Evolutionary conservation across 495 filamentous ascomycete species (phyloP).

Genomic region (Tuber umbilicatum): DNA sequence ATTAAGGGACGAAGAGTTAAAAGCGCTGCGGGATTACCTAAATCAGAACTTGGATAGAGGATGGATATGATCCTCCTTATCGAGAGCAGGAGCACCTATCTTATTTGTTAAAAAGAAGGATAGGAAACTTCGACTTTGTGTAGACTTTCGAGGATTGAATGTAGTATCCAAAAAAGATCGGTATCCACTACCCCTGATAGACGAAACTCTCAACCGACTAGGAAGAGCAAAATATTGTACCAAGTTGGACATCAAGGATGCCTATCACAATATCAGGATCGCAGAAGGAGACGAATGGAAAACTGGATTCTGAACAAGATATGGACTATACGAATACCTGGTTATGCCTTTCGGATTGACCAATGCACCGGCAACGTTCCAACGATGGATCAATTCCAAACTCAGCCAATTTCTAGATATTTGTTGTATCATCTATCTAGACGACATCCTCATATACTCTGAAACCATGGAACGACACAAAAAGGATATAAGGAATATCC

Average conservation of each 20-base stretch:
- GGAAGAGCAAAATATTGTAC: background rate
- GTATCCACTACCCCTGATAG: conserved; percentile 18
- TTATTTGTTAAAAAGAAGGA: conserved; percentile 32
- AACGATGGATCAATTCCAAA: too few species aligned
- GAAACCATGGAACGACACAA: too few species aligned
- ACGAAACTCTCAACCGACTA: conserved; percentile 29
- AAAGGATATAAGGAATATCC: too few species aligned
- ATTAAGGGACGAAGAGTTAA: too few species aligned
- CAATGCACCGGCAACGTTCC: background rate
- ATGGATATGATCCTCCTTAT: too few species aligned
- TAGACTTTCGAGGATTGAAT: conserved; percentile 12
- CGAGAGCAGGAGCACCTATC: conserved; percentile 10
- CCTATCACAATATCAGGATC: conserved; percentile 37
- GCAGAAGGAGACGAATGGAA: conserved; percentile 38
- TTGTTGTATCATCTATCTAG: too few species aligned
- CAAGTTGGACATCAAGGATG: conserved; percentile 41
- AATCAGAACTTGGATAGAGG: too few species aligned
- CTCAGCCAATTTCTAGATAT: too few species aligned
- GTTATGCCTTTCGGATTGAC: conserved; percentile 31
- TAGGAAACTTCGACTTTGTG: conserved; percentile 22
- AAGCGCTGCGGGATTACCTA: too few species aligned
- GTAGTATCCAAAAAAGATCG: background rate
- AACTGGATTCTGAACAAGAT: conserved; percentile 41
- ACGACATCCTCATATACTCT: too few species aligned
- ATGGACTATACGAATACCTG: conserved; percentile 39